Percentiles rank a stretch among this genome's conserved stretches.
phyloP scores from a whole-genome alignment of 2,329 filamentous ascomycete species.

The Diplodia seriata region DNA sequence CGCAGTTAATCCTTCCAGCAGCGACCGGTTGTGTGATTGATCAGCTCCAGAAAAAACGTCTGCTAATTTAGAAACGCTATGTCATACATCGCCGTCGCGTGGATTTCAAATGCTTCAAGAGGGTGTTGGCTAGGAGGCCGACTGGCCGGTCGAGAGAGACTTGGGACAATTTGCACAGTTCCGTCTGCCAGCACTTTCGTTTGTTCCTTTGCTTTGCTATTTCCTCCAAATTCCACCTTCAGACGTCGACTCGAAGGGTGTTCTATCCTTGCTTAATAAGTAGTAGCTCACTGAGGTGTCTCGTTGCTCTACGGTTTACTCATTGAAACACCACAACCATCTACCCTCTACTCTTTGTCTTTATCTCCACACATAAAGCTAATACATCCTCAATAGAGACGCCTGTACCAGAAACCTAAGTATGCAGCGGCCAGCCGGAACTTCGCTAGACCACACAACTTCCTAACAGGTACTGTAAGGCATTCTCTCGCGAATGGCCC shows the following conservation, averaged over 20 bases:
- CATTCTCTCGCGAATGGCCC: not conserved
- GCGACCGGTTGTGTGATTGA: slow-evolving; percentile 19
- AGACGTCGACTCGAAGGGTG: not conserved
- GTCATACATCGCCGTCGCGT: slow-evolving; percentile 23
- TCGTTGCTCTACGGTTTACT: not conserved
- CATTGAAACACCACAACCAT: not conserved
- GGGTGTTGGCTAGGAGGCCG: not conserved
- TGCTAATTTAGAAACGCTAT: slow-evolving; percentile 24
- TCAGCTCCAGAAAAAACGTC: slow-evolving; percentile 13
- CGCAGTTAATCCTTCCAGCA: slow-evolving; percentile 9
- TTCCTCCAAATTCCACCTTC: not conserved
- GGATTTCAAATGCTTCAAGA: slow-evolving; percentile 21
- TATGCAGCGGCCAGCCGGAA: not conserved
- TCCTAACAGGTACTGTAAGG: not conserved
- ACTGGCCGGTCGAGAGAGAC: not conserved
- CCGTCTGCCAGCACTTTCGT: not conserved
- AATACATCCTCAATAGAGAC: not conserved
- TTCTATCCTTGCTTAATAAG: not conserved
- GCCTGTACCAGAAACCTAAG: not conserved
- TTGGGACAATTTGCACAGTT: not conserved
- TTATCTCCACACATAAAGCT: not conserved
- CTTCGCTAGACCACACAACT: not conserved
- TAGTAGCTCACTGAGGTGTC: not conserved
- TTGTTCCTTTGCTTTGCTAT: not conserved
- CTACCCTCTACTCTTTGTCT: not conserved